Base-by-base conservation (phyloP, 2,329 filamentous ascomycete genomes). In the Coniochaeta hoffmannii region DNA sequence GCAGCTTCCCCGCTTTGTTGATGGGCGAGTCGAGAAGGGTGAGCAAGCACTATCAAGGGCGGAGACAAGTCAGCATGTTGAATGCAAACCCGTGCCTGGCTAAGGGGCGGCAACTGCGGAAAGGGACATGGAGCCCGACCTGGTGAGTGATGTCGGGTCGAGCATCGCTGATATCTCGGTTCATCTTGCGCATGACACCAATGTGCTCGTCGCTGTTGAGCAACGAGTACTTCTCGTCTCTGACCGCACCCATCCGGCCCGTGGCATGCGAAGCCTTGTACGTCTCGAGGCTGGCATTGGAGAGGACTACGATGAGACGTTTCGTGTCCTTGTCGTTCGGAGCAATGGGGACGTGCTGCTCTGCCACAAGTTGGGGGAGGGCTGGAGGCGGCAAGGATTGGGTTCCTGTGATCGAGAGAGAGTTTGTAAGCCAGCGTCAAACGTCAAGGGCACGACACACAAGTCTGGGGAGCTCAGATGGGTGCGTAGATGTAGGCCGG, bases 151-250 rank as follows among this genome's bases (percentile, higher is more conserved):
- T 99, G 73, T 99, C 94, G 46, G 94, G 94, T 64, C 94, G 86
- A 58, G 94, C 94, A 73, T 99, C 94, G 71, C 92, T 97, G 62
- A 99, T 97, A 70, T 99, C 94, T 64, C 94, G 83, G 71, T 96
- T 96, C 93, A 97, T 97, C 79, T 97, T 99, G 67, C 94, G 88
- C 91, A 99, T 96, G 62, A 97, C 89, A 60, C 94, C 94, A 64
- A 99, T 99, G 71, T 99, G 94, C 74, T 99, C 94, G 69, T 99
- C 94, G 73, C 92, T 97, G 79, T 99, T 99, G 67, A 99, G 85
- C 53, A 99, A 79, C 59, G 93, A 96, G 74, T 96, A 99, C 73
- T 97, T 97, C 70, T 97, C 93, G 66, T 97, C 92, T 53, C 89
- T 84, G 58, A 83, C 82, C 56, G 80, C 76, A 31, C 84, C 78